phyloP scores from a whole-genome alignment of 139 green algal species.

The Klebsormidium nitens region DNA sequence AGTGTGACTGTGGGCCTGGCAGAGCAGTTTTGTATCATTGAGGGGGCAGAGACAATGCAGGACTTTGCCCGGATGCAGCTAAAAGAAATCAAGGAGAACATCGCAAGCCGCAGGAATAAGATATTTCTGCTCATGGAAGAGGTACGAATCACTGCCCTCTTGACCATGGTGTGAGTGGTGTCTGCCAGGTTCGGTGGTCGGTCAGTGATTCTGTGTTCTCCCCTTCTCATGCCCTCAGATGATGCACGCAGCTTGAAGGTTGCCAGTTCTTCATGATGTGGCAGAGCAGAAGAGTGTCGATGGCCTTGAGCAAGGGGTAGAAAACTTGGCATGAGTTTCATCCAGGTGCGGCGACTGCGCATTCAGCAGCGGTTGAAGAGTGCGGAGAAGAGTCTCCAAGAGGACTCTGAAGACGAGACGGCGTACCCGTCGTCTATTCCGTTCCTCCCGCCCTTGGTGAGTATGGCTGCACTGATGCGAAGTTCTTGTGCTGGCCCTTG shows the following conservation, averaged over 20 bases:
- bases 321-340: slow-evolving; percentile 4
- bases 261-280: too few species aligned
- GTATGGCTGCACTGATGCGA: neutral
- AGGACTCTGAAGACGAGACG: slow-evolving; percentile 27
- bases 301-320: neutral
- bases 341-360: slow-evolving; percentile 72
- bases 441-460: slow-evolving; percentile 70
- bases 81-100: slow-evolving; percentile 69
- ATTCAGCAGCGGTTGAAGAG: slow-evolving; percentile 91
- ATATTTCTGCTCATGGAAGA: slow-evolving; percentile 99
- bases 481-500: neutral
- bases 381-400: slow-evolving; percentile 15
- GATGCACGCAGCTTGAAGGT: too few species aligned
- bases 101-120: slow-evolving; percentile 66
- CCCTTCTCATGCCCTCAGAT: too few species aligned
- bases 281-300: too few species aligned
- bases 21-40: slow-evolving; percentile 96
- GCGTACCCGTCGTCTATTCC: slow-evolving; percentile 50
- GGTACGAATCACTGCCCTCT: slow-evolving; percentile 14
- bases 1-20: too few species aligned
- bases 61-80: slow-evolving; percentile 77
- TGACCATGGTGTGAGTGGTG: too few species aligned
- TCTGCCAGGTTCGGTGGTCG: too few species aligned
- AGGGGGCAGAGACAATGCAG: slow-evolving; percentile 72
- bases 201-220: too few species aligned